phyloP scores from a whole-genome alignment of 2,329 filamentous ascomycete species.

The Lecanosticta acicola region DNA sequence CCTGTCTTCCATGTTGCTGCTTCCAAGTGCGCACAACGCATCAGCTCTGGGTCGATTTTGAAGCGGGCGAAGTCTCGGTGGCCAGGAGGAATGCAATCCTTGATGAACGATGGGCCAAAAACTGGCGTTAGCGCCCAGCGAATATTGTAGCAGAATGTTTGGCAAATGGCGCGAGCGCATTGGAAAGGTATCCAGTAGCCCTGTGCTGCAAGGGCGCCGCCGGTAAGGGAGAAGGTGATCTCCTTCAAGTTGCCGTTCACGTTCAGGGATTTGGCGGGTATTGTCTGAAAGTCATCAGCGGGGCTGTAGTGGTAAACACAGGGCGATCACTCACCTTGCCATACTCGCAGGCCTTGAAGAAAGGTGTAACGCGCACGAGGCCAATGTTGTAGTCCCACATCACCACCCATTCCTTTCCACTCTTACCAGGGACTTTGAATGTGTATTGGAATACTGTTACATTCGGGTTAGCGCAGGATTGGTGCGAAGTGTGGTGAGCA shows the following conservation, averaged over 20 bases:
- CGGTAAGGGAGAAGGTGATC: conserved; percentile 92
- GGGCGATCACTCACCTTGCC: conserved; percentile 64
- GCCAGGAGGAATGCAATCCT: conserved; percentile 60
- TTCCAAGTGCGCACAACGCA: conserved; percentile 35
- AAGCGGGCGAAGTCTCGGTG: conserved; percentile 51
- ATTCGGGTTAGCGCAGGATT: conserved; percentile 3
- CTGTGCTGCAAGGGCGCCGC: conserved; percentile 83
- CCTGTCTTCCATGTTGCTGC: conserved; percentile 32
- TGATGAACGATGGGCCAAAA: conserved; percentile 78
- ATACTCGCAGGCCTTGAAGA: conserved; percentile 87
- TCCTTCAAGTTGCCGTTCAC: conserved; percentile 74
- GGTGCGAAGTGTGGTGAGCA: neutral
- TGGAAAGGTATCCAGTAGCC: conserved; percentile 95
- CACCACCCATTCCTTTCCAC: conserved; percentile 57
- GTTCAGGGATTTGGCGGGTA: conserved; percentile 68
- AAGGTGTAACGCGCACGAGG: conserved; percentile 85
- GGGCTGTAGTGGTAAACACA: neutral
- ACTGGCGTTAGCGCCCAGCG: conserved; percentile 81
- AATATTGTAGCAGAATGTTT: conserved; percentile 83
- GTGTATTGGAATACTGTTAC: conserved; percentile 72
- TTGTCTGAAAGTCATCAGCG: conserved; percentile 57
- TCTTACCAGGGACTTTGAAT: conserved; percentile 62
- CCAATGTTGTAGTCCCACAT: conserved; percentile 98
- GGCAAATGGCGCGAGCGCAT: conserved; percentile 79
- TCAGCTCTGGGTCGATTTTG: conserved; percentile 37